phyloP scores from a whole-genome alignment of 345 rosid species.

The Cochlearia excelsa region DNA sequence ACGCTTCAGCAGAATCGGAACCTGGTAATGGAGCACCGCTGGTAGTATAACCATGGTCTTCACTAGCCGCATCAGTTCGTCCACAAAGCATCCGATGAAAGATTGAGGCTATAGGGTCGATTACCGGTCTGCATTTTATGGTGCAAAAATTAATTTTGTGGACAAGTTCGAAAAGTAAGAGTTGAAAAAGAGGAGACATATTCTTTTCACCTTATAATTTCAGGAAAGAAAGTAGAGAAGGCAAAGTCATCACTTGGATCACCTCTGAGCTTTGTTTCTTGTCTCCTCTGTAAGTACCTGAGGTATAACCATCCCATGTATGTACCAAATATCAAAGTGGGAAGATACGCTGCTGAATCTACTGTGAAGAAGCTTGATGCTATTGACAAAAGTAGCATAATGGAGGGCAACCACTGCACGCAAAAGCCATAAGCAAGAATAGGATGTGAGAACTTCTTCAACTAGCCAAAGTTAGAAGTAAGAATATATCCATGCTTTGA shows the following conservation, averaged over 20 bases:
- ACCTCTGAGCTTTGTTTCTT: conserved; percentile 84
- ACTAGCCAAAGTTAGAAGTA: neutral
- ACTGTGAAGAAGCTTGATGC: conserved; percentile 70
- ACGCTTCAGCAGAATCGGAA: conserved; percentile 90
- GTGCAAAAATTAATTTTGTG: conserved; percentile 1
- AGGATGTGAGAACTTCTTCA: conserved; percentile 23
- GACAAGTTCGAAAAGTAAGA: neutral
- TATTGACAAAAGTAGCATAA: conserved; percentile 61
- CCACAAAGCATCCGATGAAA: conserved; percentile 85
- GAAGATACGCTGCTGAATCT: conserved; percentile 76
- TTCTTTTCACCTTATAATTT: conserved; percentile 58
- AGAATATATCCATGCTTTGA: conserved; percentile 9
- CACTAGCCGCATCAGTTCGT: conserved; percentile 49
- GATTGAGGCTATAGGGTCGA: conserved; percentile 76
- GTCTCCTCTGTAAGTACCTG: conserved; percentile 79
- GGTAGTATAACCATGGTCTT: conserved; percentile 48
- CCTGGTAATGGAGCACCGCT: conserved; percentile 81
- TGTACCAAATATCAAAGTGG: conserved; percentile 85
- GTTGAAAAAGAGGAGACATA: neutral
- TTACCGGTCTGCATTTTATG: conserved; percentile 58
- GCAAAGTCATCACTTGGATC: conserved; percentile 95
- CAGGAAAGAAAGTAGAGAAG: conserved; percentile 93
- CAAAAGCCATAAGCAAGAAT: conserved; percentile 22
- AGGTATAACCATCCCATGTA: conserved; percentile 92
- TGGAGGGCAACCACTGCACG: conserved; percentile 93